A percentile compares a stretch with the other conserved stretches of the same genome.
Evolutionary conservation across 257 asterid species (phyloP).

Genomic region (Solanum ahanhuiri): DNA sequence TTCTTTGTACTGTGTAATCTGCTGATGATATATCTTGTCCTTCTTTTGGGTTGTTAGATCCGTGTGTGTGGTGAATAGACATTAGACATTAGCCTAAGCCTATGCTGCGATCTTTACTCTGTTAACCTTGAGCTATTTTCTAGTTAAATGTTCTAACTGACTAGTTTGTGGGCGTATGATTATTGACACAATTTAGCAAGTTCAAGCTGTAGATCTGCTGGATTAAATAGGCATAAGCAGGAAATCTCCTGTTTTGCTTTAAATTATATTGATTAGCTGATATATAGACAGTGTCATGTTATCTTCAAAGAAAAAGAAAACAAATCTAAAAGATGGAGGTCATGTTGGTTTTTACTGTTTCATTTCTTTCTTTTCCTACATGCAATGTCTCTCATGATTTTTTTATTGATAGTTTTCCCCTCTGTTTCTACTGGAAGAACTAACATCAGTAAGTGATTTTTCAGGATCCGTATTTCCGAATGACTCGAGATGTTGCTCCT

Average conservation of each 20-base stretch:
- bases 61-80: neutral
- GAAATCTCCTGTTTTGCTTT: neutral
- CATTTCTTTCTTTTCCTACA: neutral
- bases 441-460: neutral
- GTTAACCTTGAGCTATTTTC: neutral
- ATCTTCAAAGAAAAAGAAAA: neutral
- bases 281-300: neutral
- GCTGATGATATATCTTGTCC: neutral
- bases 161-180: neutral
- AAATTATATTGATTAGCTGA: neutral
- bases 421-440: neutral
- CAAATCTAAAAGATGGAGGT: neutral
- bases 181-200: neutral
- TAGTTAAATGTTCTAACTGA: neutral
- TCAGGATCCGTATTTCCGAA: conserved; percentile 97
- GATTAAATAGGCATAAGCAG: neutral
- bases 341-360: neutral
- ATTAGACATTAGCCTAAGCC: neutral
- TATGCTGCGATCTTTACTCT: neutral
- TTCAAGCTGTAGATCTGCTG: neutral
- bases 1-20: neutral
- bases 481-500: conserved; percentile 99
- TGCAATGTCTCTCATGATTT: neutral
- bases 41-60: neutral
- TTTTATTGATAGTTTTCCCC: neutral